Base-by-base conservation (phyloP, 1,284 basidiomycete genomes). In the Ganoderma multipileum region DNA sequence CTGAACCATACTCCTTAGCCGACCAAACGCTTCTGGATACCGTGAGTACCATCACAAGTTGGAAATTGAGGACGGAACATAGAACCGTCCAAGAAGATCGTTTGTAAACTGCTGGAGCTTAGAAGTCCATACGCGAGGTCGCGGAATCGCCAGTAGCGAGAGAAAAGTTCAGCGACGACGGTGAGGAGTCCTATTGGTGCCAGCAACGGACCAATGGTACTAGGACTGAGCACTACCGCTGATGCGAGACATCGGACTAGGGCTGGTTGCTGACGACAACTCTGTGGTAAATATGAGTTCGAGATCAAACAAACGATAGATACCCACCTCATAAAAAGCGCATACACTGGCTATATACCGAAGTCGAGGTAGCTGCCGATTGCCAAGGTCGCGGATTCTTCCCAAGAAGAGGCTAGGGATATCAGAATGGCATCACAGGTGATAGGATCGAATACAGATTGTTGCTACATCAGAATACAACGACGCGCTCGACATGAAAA, bases 381-480 rank as follows among this genome's bases (percentile, higher is more conserved):
- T 26, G 47, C 23, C 14, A 50, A 23, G 0, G 16, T 1, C 14
- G 12, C 16, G 16, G 6, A 6, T 42, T 42, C 41, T 42, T 2
- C 14, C 12, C 41, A 18, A 16, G 41, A 26, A 26, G 11, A 33
- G 60, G 20, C 39, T 16, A 39, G 4, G 36, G 41, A 20, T 3
- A 47, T 62, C 61, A 52, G 61, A 42, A 62, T 14, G 42, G 11
- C 42, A 26, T 14, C 61, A 20, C 39, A 63, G 38, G 16, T 33
- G 23, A 26, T 11, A 55, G 12, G 39, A 8, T 30, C 47, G 52
- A 38, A 63, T n/a, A 28, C 41, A 59, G 11, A 59, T 59, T 26
- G 23, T 59, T 39, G 57, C 38, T 59, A 39, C 57, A 59, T 59
- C 36, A 59, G 57, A 59, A 39, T 39, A 59, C 57, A 39, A 20